A percentile compares a stretch with the other conserved stretches of the same genome.
These are phyloP conservation scores for Umbilicaria muhlenbergii DNA, from an alignment of 495 filamentous ascomycete genomes.

Conservation along the genomic window DNA sequence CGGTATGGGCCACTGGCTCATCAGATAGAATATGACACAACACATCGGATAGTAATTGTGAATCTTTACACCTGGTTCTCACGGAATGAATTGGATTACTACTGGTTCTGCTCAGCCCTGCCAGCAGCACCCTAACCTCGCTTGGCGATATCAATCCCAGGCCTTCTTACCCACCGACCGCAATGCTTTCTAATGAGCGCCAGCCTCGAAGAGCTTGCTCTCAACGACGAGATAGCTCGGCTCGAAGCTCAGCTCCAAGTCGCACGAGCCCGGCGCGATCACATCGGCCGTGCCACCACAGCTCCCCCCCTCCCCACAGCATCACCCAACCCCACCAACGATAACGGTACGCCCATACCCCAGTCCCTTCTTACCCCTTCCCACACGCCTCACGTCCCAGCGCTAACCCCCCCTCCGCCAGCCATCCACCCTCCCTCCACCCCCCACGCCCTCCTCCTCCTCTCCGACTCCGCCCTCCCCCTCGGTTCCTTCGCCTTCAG, in stretches of 20 bases:
- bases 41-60: no score
- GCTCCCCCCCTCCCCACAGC: conserved; percentile 5
- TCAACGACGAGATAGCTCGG: conserved; percentile 36
- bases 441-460: conserved; percentile 69
- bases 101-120: no score
- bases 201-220: conserved; percentile 12
- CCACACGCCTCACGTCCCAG: neutral
- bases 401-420: neutral
- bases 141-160: no score
- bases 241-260: conserved; percentile 31
- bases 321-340: neutral
- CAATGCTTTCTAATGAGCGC: conserved; percentile 7
- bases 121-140: no score
- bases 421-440: conserved; percentile 9
- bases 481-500: conserved; percentile 96
- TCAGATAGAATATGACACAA: no score
- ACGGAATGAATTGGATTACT: no score
- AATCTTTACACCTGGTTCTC: no score
- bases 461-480: conserved; percentile 90
- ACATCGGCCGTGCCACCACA: neutral
- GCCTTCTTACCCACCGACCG: neutral
- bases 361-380: conserved; percentile 1
- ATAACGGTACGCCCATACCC: conserved; percentile 9
- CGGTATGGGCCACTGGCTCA: no score
- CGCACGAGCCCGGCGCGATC: conserved; percentile 14